Base-by-base conservation (phyloP, 768 basidiomycete genomes). In the Phanerodontia chrysosporium region DNA sequence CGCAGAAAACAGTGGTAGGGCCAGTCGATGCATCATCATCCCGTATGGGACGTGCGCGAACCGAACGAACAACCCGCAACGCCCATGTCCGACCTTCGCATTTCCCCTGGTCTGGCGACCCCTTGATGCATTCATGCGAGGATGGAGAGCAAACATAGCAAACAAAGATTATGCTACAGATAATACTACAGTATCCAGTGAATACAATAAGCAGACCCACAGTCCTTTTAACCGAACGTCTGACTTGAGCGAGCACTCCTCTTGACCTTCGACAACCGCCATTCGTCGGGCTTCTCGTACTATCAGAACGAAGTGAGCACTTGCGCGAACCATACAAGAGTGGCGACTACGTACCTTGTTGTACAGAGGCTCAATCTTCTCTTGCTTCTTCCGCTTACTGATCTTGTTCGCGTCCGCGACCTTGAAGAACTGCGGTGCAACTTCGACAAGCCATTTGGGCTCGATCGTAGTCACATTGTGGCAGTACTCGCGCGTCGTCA, bases 381-480 rank as follows among this genome's bases (percentile, higher is more conserved):
- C 95, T 72, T 94, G 89, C 73, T 82, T 86, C 80, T 97, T 98
- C 64, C 94, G 83, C 74, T 95, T 96, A 69, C 92, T 95, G 76
- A 98, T 96, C 75, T 97, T 98, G 77, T 95, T 95, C 55, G 85
- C 90, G 73, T 98, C 97, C 2, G 96, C 95, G 45, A 99, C 94
- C 74, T 92, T 92, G 88, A 98, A 99, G 81, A 97, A 98, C 60
- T 95, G 94, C 1, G 97, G 96, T 7, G 96, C 97, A 24, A 96
- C 95, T 68, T 99, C 95, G 18, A 95, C 91, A 8, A 98, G 84
- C 97, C 96, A 99, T 72, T 97, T 97, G 3, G 97, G 96, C 70
- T 99, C 97, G 60, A 99, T 83, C 0, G 93, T 92, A 0, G 94
- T 96, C 45, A 98, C 93, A 56, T 91, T 94, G 66, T 92, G 89